A percentile compares a stretch with the other conserved stretches of the same genome.
These are phyloP conservation scores for Penicillium fuscoglaucum DNA, from an alignment of 2,329 filamentous ascomycete genomes.

Conservation along the genomic window DNA sequence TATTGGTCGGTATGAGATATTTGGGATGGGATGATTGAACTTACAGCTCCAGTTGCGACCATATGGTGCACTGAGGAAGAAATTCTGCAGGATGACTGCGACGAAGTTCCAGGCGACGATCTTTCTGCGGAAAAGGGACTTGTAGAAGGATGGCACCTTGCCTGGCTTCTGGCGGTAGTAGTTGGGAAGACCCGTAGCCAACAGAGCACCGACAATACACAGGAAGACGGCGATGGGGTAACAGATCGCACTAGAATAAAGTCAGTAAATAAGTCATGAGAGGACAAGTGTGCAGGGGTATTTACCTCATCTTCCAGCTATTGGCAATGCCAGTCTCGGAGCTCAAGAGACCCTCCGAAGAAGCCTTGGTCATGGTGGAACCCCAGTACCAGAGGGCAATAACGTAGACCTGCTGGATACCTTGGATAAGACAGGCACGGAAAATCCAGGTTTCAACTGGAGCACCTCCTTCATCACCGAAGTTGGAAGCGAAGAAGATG, in stretches of 20 bases:
- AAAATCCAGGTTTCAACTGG: conserved; percentile 66
- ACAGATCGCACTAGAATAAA: conserved; percentile 48
- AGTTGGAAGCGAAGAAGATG: conserved; percentile 67
- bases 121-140: conserved; percentile 60
- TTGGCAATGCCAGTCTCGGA: conserved; percentile 39
- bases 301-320: conserved; percentile 45
- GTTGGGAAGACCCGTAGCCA: conserved; percentile 62
- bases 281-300: no score
- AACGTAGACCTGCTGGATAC: conserved; percentile 66
- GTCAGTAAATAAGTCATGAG: not conserved
- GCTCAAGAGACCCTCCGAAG: conserved; percentile 43
- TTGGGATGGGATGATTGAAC: not conserved
- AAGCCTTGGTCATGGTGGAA: conserved; percentile 51
- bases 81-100: conserved; percentile 65
- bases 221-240: conserved; percentile 59
- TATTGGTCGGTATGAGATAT: not conserved
- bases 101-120: conserved; percentile 68
- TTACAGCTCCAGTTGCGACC: conserved; percentile 63
- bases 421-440: conserved; percentile 65
- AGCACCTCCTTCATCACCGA: conserved; percentile 63
- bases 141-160: conserved; percentile 65
- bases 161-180: conserved; percentile 67
- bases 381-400: conserved; percentile 69
- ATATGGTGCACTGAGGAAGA: conserved; percentile 65
- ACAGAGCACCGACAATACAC: conserved; percentile 55